phyloP scores from a whole-genome alignment of 768 basidiomycete genomes.

The Ephemerocybe angulata region DNA sequence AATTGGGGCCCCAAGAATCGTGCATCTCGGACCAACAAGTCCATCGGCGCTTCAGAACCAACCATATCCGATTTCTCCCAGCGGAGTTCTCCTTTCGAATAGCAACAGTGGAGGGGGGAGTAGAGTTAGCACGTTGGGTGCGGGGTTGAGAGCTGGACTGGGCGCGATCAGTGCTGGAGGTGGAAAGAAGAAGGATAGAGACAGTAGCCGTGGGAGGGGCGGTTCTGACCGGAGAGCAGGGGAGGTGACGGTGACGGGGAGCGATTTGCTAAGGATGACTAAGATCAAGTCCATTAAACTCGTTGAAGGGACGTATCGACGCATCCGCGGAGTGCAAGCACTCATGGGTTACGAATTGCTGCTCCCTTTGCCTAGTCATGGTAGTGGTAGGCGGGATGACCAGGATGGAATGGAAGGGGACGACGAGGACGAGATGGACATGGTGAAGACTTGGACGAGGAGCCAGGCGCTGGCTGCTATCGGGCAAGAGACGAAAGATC shows the following conservation, averaged over 20 bases:
- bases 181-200: constrained; percentile 12
- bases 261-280: constrained; percentile 31
- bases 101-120: not conserved
- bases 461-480: constrained; percentile 50
- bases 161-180: constrained; percentile 12
- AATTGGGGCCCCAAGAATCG: constrained; percentile 43
- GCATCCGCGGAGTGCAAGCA: constrained; percentile 59
- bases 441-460: constrained; percentile 49
- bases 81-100: not conserved
- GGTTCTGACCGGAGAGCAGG: not conserved
- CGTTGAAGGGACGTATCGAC: constrained; percentile 53
- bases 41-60: constrained; percentile 32
- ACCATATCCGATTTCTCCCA: constrained; percentile 20
- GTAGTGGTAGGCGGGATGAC: not conserved
- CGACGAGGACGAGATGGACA: constrained; percentile 32
- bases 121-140: not conserved
- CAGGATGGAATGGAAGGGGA: constrained; percentile 20
- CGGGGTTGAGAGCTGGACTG: constrained; percentile 9
- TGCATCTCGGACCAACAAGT: constrained; percentile 58
- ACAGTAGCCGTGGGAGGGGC: constrained; percentile 7
- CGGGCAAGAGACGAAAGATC: constrained; percentile 49
- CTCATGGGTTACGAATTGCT: constrained; percentile 60
- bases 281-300: constrained; percentile 50
- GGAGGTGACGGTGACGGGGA: constrained; percentile 10
- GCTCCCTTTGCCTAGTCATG: constrained; percentile 41